Conservation (phyloP, 306 rosid species). For the Trifolium pratense region DNA sequence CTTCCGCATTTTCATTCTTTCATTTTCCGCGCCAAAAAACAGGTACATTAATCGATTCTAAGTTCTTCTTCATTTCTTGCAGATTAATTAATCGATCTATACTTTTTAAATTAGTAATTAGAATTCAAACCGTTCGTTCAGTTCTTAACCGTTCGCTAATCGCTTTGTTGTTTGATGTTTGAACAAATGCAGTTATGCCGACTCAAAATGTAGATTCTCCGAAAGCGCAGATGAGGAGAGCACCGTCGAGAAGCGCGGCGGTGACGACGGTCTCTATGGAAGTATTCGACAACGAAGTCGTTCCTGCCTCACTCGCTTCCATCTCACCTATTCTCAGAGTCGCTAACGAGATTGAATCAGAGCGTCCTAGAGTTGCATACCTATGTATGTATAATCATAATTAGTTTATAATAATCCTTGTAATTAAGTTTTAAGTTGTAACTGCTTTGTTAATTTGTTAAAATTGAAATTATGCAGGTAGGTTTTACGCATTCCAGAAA, state of each 20-base stretch:
- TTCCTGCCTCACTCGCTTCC: conserved; percentile 85
- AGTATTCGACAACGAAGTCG: conserved; percentile 93
- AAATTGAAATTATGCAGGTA: conserved; percentile 57
- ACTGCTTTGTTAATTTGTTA: conserved; percentile 5
- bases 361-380: conserved; percentile 91
- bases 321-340: conserved; percentile 91
- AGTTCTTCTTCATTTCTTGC: background rate
- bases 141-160: conserved; percentile 1
- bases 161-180: background rate
- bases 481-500: conserved; percentile 96
- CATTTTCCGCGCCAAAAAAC: conserved; percentile 16
- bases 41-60: conserved; percentile 1
- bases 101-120: background rate
- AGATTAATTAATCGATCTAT: background rate
- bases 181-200: background rate
- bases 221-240: background rate
- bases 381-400: conserved; percentile 56
- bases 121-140: background rate
- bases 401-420: background rate
- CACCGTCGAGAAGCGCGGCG: conserved; percentile 79
- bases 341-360: conserved; percentile 81
- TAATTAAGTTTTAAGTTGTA: background rate
- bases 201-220: background rate
- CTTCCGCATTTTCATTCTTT: background rate
- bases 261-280: conserved; percentile 77